Base-by-base conservation (phyloP, 345 rosid genomes). In the Syzygium oleosum region DNA sequence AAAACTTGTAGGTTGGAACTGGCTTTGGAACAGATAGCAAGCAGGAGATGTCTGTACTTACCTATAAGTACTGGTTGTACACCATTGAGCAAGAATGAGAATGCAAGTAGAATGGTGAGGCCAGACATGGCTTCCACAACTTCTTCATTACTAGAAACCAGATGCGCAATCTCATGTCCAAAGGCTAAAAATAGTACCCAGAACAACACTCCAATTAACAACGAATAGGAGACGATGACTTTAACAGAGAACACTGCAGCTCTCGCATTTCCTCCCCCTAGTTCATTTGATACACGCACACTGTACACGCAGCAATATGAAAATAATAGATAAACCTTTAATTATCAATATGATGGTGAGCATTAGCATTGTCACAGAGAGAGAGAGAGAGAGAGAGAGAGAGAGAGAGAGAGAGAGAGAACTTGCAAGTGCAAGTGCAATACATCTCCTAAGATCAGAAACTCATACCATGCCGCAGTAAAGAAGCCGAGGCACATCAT, bases 271-370 rank as follows among this genome's bases (percentile, higher is more conserved):
- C 96, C 96, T 84, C 89, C 87, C 34, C 98, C 97, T 25, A 96
- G 84, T 87, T 96, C 97, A 87, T 96, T 96, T 8, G 96, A 91
- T 10, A 94, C 94, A n/a, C 94, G 91, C 4, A 96, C 96, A 27
- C 97, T 93, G 87, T 38, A 25, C 73, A 58, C 13, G 23, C 80
- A 19, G 49, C 80, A 38, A 38, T 22, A 34, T 34, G 49, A 73
- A 38, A 23, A 34, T 10, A 73, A 34, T 17, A 73, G 80, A 38
- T 2, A 22, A 38, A 73, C 25, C 27, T 34, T 73, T 19, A 34
- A 73, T 38, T n/a, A 61, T 61, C 73, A 61, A n/a, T 61, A 61
- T n/a, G 13, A 15, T 13, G 13, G n/a, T 61, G 34, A n/a, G 17
- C 73, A 27, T 3, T 61, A 61, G 31, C 34, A 61, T 61, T 61